Base-by-base conservation (phyloP, 192 early-diverging fungal species). In the Piromyces sp. region DNA sequence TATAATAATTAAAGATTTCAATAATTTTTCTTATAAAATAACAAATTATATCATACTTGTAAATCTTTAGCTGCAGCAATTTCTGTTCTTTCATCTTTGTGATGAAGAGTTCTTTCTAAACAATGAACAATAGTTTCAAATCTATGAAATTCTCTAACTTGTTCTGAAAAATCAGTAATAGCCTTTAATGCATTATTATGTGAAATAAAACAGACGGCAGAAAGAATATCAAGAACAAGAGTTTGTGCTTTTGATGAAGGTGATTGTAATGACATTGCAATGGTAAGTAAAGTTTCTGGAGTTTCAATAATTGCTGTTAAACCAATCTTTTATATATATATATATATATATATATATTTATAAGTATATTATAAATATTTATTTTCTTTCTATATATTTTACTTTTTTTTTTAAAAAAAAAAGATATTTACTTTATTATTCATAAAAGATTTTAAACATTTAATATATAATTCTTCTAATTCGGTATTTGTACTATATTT, bases 151-250 rank as follows among this genome's bases (percentile, higher is more conserved):
- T 68, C 51, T n/a, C 26, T n/a, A 26, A 68, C 51, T 68, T 68
- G 51, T 28, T 68, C 51, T n/a, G 51, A 68, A 68, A 22, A 68
- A n/a, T 68, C 51, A 7, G 51, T 68, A 11, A 68, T 68, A 9
- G 51, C 51, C n/a, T 68, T 26, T 68, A 68, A 68, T 7, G 51
- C n/a, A 68, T 26, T n/a, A 68, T 68, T 88, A 33, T 88, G 88
- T 15, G 89, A 86, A 78, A 90, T 88, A 78, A 90, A 84, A 83
- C 89, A 90, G 17, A 90, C 88, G 2, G 88, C 89, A 79, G 86
- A 86, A 80, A 90, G 84, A 37, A 90, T 88, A 58, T 90, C 89
- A 22, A 90, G 79, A 28, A 90, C 89, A 7, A 90, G 81, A 0
- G 88, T 58, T 26, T 85, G 84, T 26, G 88, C 88, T n/a, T 85